Conservation (phyloP, 1,284 basidiomycete species). For the Crepidotus sp. region DNA sequence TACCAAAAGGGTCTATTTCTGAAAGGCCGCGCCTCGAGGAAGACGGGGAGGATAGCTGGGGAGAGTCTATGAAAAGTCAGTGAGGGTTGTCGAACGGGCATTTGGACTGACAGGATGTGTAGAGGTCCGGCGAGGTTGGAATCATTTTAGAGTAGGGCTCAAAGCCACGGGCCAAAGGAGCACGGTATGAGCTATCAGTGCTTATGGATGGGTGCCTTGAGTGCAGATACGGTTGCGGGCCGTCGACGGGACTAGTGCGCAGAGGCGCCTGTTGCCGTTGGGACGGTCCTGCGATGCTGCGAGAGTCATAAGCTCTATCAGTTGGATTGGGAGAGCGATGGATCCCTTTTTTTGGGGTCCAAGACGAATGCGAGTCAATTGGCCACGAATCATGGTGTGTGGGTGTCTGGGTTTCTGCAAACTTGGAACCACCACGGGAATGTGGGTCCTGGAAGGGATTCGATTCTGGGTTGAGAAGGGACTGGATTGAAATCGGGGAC, state of each 20-base stretch:
- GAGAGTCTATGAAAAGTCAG: constrained; percentile 3
- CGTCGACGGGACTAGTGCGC: background rate
- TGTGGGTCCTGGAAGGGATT: background rate
- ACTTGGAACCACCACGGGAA: too few relatives aligned
- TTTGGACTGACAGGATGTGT: background rate
- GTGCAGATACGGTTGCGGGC: background rate
- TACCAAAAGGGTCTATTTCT: background rate
- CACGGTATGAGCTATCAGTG: too few relatives aligned
- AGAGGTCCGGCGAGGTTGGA: background rate
- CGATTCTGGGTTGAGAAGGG: background rate
- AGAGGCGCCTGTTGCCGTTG: background rate
- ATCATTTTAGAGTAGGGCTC: too few relatives aligned
- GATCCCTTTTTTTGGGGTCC: too few relatives aligned
- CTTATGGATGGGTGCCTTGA: background rate
- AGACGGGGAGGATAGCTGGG: background rate
- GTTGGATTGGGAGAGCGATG: too few relatives aligned
- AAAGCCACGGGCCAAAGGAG: too few relatives aligned
- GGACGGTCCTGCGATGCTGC: background rate
- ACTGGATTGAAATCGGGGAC: background rate
- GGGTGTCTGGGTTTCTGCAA: too few relatives aligned
- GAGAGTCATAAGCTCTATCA: background rate
- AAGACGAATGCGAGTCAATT: too few relatives aligned
- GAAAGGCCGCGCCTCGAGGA: background rate
- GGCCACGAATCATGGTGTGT: too few relatives aligned
- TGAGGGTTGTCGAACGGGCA: background rate